Base-by-base conservation (phyloP, 805 yeast species). In the Saccharomycopsis capsularis region DNA sequence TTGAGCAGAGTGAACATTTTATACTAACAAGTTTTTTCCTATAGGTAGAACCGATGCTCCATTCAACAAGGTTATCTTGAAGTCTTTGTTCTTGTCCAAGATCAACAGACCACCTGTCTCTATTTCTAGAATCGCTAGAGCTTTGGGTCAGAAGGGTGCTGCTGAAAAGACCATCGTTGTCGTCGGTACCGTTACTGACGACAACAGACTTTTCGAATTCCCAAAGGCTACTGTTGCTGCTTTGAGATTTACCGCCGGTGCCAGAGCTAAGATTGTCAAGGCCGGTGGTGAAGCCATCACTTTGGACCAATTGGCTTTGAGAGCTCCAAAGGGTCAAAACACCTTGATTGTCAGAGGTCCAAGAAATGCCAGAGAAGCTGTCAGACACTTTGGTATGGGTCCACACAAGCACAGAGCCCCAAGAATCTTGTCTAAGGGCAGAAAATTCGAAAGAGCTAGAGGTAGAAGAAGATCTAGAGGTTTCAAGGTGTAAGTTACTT, bases 361-460 rank as follows among this genome's bases (percentile, higher is more conserved):
- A 78, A 89, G 97, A 86, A 81, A 78, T 78, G 70, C 95, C 75
- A 88, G 99, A 82, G 97, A 93, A 81, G 97, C 98, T 68, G 98
- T 88, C 68, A 88, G 97, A 81, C 98, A 93, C 85, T 93, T 93
- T 72, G 99, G 99, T 75, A 71, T 91, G 75, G 99, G 99, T 79
- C 99, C 99, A 70, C 99, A 93, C 95, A 88, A 88, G 83, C 77
- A 81, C 79, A 93, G 93, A 88, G 98, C 98, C 69, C 99, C 99
- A 78, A 89, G 95, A 81, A 83, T 93, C 75, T 67, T 75, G 69
- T 91, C 98, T 59, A 89, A 79, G 74, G 99, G 99, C 75, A 93
- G 98, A 85, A 93, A 93, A 81, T 93, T 93, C 84, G 99, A 93
- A 84, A 89, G 93, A 78, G 99, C 97, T 68, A 93, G 99, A 87